phyloP scores from a whole-genome alignment of 2,329 filamentous ascomycete species.

The Microdochium nivale region DNA sequence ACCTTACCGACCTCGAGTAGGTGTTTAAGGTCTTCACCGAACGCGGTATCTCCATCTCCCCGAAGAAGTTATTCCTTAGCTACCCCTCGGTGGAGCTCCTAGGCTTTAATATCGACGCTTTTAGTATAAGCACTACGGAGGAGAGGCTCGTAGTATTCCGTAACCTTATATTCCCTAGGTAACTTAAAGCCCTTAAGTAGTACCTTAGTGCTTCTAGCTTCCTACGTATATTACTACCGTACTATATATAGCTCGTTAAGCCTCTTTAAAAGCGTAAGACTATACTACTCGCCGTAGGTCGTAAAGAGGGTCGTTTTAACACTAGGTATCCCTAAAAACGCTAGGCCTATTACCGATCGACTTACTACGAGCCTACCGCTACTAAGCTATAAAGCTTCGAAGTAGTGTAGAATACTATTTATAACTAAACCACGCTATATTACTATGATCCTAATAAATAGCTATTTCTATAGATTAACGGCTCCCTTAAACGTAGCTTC shows the following conservation, averaged over 20 bases:
- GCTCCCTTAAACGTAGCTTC: neutral
- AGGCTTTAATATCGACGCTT: too few relatives aligned
- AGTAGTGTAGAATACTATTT: neutral
- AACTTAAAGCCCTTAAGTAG: neutral
- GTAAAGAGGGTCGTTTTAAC: neutral
- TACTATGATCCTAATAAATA: neutral
- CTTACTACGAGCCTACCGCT: neutral
- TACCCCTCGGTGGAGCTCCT: too few relatives aligned
- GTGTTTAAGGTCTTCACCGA: too few relatives aligned
- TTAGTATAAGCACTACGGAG: neutral
- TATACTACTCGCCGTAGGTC: neutral
- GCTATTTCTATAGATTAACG: too few relatives aligned
- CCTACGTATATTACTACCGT: neutral
- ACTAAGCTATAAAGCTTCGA: neutral
- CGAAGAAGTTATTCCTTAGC: too few relatives aligned
- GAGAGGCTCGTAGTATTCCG: too few relatives aligned
- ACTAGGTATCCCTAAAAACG: neutral
- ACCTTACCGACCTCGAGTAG: too few relatives aligned
- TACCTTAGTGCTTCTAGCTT: neutral
- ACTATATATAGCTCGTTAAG: neutral
- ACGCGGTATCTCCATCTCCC: too few relatives aligned
- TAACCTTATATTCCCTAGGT: too few relatives aligned
- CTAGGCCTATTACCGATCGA: neutral
- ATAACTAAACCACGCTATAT: too few relatives aligned
- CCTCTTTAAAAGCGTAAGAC: neutral